Evolutionary conservation across 768 basidiomycete species (phyloP).

Genomic region (Suillus brevipes): DNA sequence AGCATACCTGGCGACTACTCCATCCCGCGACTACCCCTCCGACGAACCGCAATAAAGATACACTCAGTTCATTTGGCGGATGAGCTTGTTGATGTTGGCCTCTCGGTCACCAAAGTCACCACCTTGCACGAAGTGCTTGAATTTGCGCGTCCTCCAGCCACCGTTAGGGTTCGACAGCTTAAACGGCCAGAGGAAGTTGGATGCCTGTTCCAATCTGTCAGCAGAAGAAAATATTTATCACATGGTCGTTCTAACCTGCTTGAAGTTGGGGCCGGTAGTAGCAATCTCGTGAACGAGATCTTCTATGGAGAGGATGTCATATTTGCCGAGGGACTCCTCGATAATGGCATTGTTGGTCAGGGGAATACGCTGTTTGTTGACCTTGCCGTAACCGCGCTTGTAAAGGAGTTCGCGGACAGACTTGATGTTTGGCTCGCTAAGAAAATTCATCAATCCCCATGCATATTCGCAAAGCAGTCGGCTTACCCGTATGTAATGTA

Average conservation of each 20-base stretch:
- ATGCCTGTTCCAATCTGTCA: constrained; percentile 47
- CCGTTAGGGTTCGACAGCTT: constrained; percentile 99
- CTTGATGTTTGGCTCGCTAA: constrained; percentile 93
- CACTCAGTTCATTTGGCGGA: constrained; percentile 87
- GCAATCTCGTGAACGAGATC: constrained; percentile 97
- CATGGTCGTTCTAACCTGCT: constrained; percentile 65
- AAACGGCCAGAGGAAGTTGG: constrained; percentile 99
- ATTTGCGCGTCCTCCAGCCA: constrained; percentile 97
- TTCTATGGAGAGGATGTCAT: constrained; percentile 94
- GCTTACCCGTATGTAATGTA: constrained; percentile 95
- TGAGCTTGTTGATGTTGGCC: constrained; percentile 94
- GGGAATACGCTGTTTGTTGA: constrained; percentile 96
- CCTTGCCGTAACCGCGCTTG: constrained; percentile 99
- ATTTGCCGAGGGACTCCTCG: constrained; percentile 86
- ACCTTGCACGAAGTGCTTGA: constrained; percentile 95
- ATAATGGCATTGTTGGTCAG: constrained; percentile 92
- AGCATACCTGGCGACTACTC: constrained; percentile 28
- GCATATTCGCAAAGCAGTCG: constrained; percentile 2
- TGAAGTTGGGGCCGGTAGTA: constrained; percentile 97
- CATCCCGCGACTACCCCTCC: constrained; percentile 8
- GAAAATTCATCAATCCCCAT: constrained; percentile 10
- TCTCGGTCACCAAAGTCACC: constrained; percentile 99
- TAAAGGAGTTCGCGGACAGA: constrained; percentile 96
- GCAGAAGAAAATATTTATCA: constrained; percentile 9
- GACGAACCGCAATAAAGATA: constrained; percentile 7